Evolutionary conservation across 441 rosid genomes (phyloP), one percentile per base, ranked within the genome.

Genomic region (Bocquillonia castaneifolia): DNA sequence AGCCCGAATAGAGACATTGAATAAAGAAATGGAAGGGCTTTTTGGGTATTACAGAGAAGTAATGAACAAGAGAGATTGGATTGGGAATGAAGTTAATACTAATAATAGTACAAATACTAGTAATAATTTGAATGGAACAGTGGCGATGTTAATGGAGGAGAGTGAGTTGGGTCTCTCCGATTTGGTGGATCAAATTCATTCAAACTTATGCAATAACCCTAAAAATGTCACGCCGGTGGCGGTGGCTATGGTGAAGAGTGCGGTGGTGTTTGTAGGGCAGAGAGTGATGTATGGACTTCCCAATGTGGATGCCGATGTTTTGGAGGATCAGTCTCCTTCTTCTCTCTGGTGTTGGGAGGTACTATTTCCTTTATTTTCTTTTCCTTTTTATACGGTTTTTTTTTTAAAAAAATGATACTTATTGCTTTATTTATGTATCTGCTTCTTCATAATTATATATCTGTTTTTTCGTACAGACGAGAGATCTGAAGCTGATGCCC

Each of bases 301-400:
- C 26, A 83, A 81, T 71, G 72, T 68, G 14, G 88, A 93, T 55
- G 96, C 91, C 53, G 96, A 93, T 72, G 79, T 91, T 62, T 80
- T 93, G 74, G 96, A 93, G 76, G 97, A 93, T 69, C 80, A 83
- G 31, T 42, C 80, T 22, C 70, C 73, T 1, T 66, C 83, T 69
- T 83, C 83, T 74, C 93, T 90, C 8, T 91, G 97, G 97, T 94
- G 99, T 67, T 94, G 97, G 99, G 99, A 94, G 99, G 99, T 93
- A 67, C 47, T 6, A 5, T 42, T 42, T 42, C 15, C 15, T 42
- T 42, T 12, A 42, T 42, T 42, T 42, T 7, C 12, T 42, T 5
- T 42, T 42, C 15, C 9, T 5, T 42, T 42, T 42, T 42, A 6
- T 42, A 42, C 2, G 2, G 12, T 42, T 6, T 42, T 14, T 6